A percentile compares a stretch with the other conserved stretches of the same genome.
These are phyloP conservation scores for Trichoderma afroharzianum DNA, from an alignment of 2,329 filamentous ascomycete genomes.

Conservation along the genomic window DNA sequence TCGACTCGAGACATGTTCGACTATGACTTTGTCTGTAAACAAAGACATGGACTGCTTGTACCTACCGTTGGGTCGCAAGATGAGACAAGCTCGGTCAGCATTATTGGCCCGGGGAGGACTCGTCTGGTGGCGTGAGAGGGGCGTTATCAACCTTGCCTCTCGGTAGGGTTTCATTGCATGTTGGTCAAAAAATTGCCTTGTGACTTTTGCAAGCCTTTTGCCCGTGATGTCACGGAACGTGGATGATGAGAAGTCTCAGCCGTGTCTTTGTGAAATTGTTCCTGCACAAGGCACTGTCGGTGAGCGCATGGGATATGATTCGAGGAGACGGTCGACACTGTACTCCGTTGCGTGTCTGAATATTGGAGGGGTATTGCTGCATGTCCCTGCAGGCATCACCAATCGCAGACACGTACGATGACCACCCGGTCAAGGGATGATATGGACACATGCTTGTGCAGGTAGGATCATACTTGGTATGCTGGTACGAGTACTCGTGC, in stretches of 20 bases:
- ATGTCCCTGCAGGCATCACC: constrained; percentile 4
- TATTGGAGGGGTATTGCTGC: not conserved
- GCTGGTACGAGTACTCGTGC: not conserved
- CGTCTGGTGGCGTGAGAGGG: not conserved
- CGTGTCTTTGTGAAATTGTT: not conserved
- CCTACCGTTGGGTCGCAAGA: not conserved
- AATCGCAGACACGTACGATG: not conserved
- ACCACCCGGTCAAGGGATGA: not conserved
- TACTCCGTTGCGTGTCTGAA: not conserved
- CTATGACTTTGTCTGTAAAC: not conserved
- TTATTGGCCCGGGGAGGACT: not conserved
- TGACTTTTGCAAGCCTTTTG: not conserved
- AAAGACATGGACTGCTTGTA: not conserved
- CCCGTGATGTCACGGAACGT: not conserved
- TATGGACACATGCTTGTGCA: not conserved
- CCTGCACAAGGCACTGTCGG: constrained; percentile 1
- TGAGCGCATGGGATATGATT: constrained; percentile 6
- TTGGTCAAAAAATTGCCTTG: not conserved
- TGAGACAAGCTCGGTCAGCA: not conserved
- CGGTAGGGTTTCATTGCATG: constrained; percentile 5
- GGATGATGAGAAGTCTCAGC: not conserved
- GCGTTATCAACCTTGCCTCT: not conserved
- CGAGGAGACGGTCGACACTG: not conserved
- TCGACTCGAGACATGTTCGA: not conserved
- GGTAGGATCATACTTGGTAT: not conserved